phyloP scores from a whole-genome alignment of 352 stramenopile species.

The Pythium insidiosum region DNA sequence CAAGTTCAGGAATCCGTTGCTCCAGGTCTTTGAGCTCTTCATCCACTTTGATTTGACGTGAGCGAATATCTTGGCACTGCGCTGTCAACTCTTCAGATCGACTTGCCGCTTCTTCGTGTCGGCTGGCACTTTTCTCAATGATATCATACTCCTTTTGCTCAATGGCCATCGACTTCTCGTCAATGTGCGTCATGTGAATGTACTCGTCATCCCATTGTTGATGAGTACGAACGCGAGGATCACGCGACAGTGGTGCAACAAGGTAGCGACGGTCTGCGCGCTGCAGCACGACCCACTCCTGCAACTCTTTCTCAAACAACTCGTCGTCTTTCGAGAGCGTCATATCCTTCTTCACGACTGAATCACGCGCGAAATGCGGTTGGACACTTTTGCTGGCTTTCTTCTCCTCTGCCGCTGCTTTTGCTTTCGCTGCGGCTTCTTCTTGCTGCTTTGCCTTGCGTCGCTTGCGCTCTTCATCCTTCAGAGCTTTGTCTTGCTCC shows the following conservation, averaged over 20 bases:
- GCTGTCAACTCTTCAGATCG: conserved; percentile 24
- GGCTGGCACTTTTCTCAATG: conserved; percentile 49
- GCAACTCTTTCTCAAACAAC: conserved; percentile 42
- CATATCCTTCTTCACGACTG: conserved; percentile 47
- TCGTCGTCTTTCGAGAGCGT: conserved; percentile 45
- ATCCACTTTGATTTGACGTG: conserved; percentile 18
- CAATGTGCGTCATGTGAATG: conserved; percentile 52
- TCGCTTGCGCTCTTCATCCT: conserved; percentile 33
- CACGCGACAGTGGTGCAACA: conserved; percentile 25
- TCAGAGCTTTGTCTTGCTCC: conserved; percentile 36
- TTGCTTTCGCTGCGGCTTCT: conserved; percentile 36
- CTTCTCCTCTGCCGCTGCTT: conserved; percentile 26
- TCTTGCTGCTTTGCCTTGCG: conserved; percentile 35
- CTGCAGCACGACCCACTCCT: conserved; percentile 31
- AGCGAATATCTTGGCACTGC: conserved; percentile 25
- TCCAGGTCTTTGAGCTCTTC: conserved; percentile 24
- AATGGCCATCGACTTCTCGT: conserved; percentile 29
- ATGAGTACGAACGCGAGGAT: conserved; percentile 26
- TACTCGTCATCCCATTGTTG: conserved; percentile 45
- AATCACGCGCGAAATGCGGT: conserved; percentile 32
- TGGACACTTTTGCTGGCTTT: conserved; percentile 21
- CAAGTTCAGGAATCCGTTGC: conserved; percentile 19
- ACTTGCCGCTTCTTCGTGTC: conserved; percentile 35
- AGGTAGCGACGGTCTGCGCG: conserved; percentile 45
- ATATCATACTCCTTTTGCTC: conserved; percentile 63